Evolutionary conservation across 768 basidiomycete genomes (phyloP).

Genomic region (Suillus fuscotomentosus): DNA sequence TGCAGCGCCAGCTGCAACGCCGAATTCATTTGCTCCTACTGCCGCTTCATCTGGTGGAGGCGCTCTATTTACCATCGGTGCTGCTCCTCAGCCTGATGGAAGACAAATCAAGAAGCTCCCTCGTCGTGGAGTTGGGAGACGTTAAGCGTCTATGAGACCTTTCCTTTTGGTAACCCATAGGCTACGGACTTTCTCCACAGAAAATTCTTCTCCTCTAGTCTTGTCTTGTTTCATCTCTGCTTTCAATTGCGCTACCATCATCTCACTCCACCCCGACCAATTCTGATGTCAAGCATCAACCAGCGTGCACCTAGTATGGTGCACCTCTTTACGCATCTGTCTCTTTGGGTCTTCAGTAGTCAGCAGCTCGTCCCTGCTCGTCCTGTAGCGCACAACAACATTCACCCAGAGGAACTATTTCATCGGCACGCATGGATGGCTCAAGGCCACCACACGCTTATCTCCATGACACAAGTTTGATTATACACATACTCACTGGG

Average conservation of each 20-base stretch:
- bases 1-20: slow-evolving; percentile 36
- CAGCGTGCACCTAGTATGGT: slow-evolving; percentile 10
- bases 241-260: slow-evolving; percentile 20
- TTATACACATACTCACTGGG: slow-evolving; percentile 29
- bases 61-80: slow-evolving; percentile 59
- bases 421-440: slow-evolving; percentile 20
- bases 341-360: not conserved
- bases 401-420: slow-evolving; percentile 14
- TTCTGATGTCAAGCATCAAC: slow-evolving; percentile 27
- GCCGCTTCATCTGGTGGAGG: slow-evolving; percentile 31
- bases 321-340: slow-evolving; percentile 8
- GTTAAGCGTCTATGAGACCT: slow-evolving; percentile 12
- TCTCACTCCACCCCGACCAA: slow-evolving; percentile 3
- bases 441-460: slow-evolving; percentile 25
- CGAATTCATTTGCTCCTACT: slow-evolving; percentile 44
- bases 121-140: slow-evolving; percentile 33
- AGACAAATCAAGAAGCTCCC: slow-evolving; percentile 58
- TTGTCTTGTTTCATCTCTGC: slow-evolving; percentile 6
- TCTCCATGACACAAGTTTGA: slow-evolving; percentile 6
- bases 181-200: slow-evolving; percentile 1
- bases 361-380: slow-evolving; percentile 1
- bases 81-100: slow-evolving; percentile 38
- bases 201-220: not conserved
- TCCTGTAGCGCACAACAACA: slow-evolving; percentile 8
- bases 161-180: slow-evolving; percentile 7